Percentiles rank a stretch among this genome's conserved stretches.
Conservation (phyloP, 2,329 filamentous ascomycete genomes). For the Penicillium sp. region DNA sequence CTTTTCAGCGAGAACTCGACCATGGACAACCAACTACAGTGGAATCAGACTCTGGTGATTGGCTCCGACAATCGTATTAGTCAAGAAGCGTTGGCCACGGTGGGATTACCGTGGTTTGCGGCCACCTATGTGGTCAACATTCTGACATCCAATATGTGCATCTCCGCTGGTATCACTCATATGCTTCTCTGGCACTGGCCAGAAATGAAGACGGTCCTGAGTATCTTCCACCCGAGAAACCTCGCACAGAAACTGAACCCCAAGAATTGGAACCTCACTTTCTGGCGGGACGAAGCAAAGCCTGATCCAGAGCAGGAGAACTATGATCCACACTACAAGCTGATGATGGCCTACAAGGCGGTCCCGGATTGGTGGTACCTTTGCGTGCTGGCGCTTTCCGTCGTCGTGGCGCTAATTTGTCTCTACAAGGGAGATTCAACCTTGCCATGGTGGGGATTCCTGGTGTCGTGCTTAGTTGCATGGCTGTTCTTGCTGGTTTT, state of each 20-base stretch:
- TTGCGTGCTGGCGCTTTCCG: constrained; percentile 28
- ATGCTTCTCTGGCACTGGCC: constrained; percentile 44
- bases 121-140: constrained; percentile 43
- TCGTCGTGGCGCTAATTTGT: constrained; percentile 37
- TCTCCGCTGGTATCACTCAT: constrained; percentile 51
- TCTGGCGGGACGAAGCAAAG: constrained; percentile 7
- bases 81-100: constrained; percentile 29
- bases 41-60: constrained; percentile 48
- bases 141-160: constrained; percentile 48
- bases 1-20: constrained; percentile 44
- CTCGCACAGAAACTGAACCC: constrained; percentile 11
- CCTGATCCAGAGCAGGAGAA: constrained; percentile 5
- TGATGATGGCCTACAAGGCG: constrained; percentile 46
- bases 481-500: constrained; percentile 43
- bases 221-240: not conserved
- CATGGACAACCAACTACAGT: constrained; percentile 36
- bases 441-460: constrained; percentile 47
- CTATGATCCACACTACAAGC: constrained; percentile 45
- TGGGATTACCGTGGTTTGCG: constrained; percentile 47
- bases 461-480: constrained; percentile 40
- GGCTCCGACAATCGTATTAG: constrained; percentile 43
- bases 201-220: constrained; percentile 34
- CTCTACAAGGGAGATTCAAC: constrained; percentile 40
- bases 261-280: constrained; percentile 8
- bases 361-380: constrained; percentile 48